phyloP scores from a whole-genome alignment of 148 eudicot genomes.

The Polygonum maritimum region DNA sequence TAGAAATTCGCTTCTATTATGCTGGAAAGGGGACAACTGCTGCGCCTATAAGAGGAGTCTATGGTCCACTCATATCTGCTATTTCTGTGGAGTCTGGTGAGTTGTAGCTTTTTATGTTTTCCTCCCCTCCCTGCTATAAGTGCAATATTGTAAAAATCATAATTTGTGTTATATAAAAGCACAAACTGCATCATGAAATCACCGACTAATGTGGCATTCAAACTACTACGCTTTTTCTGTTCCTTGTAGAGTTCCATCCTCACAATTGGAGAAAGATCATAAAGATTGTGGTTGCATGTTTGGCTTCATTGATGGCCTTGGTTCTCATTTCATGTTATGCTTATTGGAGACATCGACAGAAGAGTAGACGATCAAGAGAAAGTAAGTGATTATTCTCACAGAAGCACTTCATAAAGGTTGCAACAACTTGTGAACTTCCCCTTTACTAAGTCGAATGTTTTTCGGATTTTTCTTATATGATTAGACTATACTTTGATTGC shows the following conservation, averaged over 20 bases:
- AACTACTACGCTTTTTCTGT: background rate
- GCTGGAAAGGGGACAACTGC: background rate
- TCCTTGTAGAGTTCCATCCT: slow-evolving; percentile 27
- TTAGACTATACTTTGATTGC: too few species aligned
- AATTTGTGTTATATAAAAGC: too few species aligned
- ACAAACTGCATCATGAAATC: too few species aligned
- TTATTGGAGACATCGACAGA: slow-evolving; percentile 26
- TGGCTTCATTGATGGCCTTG: slow-evolving; percentile 18
- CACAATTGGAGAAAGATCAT: slow-evolving; percentile 19
- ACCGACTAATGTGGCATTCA: background rate
- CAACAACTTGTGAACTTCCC: background rate
- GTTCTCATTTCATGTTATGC: slow-evolving; percentile 7
- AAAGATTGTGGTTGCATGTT: slow-evolving; percentile 18
- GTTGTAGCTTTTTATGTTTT: background rate
- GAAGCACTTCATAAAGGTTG: background rate
- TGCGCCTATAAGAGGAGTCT: background rate
- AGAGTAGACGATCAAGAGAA: slow-evolving; percentile 32
- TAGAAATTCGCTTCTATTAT: slow-evolving; percentile 15
- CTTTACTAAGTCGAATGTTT: background rate
- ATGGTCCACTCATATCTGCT: background rate
- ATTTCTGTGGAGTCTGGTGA: background rate
- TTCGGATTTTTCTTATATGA: background rate
- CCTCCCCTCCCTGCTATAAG: too few species aligned
- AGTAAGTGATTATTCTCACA: background rate
- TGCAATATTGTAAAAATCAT: too few species aligned